phyloP scores from a whole-genome alignment of 2,329 filamentous ascomycete genomes.

The Chrysosporium queenslandicum region DNA sequence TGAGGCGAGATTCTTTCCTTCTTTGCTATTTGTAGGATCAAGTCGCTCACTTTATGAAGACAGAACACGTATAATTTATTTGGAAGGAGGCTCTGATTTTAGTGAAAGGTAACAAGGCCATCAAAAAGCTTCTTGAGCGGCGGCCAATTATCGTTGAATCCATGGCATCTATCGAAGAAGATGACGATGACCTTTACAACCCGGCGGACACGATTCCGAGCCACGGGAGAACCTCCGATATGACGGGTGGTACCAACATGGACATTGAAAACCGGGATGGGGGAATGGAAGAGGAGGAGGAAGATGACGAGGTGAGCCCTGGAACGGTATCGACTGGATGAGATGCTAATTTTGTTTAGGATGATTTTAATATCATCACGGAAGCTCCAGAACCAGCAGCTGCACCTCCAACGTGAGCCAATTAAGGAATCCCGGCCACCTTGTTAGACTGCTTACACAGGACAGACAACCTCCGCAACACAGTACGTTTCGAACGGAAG shows the following conservation, averaged over 20 bases:
- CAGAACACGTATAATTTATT: too few relatives aligned
- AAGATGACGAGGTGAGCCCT: constrained; percentile 33
- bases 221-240: constrained; percentile 25
- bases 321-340: constrained; percentile 15
- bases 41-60: too few relatives aligned
- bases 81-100: too few relatives aligned
- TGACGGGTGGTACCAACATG: constrained; percentile 17
- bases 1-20: too few relatives aligned
- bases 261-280: constrained; percentile 27
- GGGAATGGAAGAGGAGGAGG: constrained; percentile 34
- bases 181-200: constrained; percentile 41
- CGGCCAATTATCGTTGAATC: neutral
- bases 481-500: constrained; percentile 28
- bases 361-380: constrained; percentile 43
- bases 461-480: constrained; percentile 33
- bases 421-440: neutral
- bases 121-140: neutral
- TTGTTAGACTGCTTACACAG: neutral
- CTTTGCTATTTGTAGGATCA: too few relatives aligned
- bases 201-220: constrained; percentile 31
- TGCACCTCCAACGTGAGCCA: constrained; percentile 30
- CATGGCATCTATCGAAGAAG: constrained; percentile 34
- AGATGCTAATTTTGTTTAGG: constrained; percentile 26
- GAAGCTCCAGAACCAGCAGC: constrained; percentile 36
- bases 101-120: too few relatives aligned